Evolutionary conservation across 495 filamentous ascomycete species (phyloP).

Genomic region (Neurospora sp.): DNA sequence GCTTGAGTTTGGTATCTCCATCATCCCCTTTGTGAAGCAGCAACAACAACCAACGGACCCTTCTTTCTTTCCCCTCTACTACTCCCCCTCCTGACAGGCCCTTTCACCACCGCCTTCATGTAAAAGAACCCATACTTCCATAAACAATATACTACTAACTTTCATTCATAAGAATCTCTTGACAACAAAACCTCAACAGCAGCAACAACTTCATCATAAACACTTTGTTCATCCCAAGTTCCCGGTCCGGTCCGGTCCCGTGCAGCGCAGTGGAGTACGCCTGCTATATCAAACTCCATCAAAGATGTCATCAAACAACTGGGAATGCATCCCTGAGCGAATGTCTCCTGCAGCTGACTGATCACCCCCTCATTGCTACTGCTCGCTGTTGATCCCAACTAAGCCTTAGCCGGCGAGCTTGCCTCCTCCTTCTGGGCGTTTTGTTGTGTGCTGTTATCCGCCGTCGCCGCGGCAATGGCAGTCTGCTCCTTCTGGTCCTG

Average conservation of each 20-base stretch:
- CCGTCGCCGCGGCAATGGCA: neutral
- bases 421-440: neutral
- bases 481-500: conserved; percentile 2
- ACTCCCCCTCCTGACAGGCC: neutral
- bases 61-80: neutral
- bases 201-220: neutral
- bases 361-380: neutral
- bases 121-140: neutral
- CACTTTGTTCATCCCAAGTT: neutral
- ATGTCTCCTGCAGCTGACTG: neutral
- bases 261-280: neutral
- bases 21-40: neutral
- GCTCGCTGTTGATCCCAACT: neutral
- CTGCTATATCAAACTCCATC: neutral
- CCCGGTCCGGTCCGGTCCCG: neutral
- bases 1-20: neutral
- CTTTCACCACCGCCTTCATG: neutral
- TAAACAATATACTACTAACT: neutral
- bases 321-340: neutral
- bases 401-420: neutral
- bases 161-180: neutral
- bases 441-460: neutral
- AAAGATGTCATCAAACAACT: neutral
- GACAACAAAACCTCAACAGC: neutral
- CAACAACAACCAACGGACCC: neutral